phyloP scores from a whole-genome alignment of 2,329 filamentous ascomycete genomes.

The Stagonosporopsis rhizophila region DNA sequence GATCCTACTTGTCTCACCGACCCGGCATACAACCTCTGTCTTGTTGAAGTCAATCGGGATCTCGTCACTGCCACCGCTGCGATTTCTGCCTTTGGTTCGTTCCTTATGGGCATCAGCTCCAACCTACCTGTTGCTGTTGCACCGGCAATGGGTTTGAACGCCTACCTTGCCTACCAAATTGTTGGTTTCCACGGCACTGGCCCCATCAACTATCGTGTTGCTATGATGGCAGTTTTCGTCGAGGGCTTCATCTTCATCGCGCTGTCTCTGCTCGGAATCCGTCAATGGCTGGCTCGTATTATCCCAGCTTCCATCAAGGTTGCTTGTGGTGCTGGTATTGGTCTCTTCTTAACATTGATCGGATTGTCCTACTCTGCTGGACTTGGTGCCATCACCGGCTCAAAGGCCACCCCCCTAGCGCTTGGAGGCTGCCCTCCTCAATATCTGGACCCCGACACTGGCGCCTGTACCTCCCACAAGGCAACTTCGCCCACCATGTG shows the following conservation, averaged over 20 bases:
- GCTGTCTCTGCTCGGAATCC: constrained; percentile 74
- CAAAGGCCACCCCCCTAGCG: constrained; percentile 70
- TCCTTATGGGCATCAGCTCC: constrained; percentile 81
- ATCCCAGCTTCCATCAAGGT: constrained; percentile 87
- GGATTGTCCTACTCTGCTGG: constrained; percentile 83
- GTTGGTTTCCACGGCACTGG: constrained; percentile 81
- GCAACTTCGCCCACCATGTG: constrained; percentile 85
- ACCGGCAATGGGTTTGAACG: constrained; percentile 82
- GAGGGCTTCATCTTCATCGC: constrained; percentile 86
- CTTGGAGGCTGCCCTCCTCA: constrained; percentile 75
- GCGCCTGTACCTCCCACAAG: constrained; percentile 71
- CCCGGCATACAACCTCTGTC: constrained; percentile 69
- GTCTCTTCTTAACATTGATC: constrained; percentile 80
- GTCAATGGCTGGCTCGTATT: constrained; percentile 67
- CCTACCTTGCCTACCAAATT: constrained; percentile 85
- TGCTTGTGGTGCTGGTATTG: constrained; percentile 88
- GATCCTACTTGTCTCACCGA: constrained; percentile 62
- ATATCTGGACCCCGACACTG: constrained; percentile 45
- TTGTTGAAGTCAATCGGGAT: constrained; percentile 72
- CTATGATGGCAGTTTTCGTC: constrained; percentile 85
- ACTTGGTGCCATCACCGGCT: constrained; percentile 78
- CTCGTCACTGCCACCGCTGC: constrained; percentile 85
- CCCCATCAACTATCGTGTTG: constrained; percentile 69
- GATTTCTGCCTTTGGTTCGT: constrained; percentile 78
- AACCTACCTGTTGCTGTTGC: constrained; percentile 79